phyloP scores from a whole-genome alignment of 2,329 filamentous ascomycete genomes.

The Botrytis tulipae region DNA sequence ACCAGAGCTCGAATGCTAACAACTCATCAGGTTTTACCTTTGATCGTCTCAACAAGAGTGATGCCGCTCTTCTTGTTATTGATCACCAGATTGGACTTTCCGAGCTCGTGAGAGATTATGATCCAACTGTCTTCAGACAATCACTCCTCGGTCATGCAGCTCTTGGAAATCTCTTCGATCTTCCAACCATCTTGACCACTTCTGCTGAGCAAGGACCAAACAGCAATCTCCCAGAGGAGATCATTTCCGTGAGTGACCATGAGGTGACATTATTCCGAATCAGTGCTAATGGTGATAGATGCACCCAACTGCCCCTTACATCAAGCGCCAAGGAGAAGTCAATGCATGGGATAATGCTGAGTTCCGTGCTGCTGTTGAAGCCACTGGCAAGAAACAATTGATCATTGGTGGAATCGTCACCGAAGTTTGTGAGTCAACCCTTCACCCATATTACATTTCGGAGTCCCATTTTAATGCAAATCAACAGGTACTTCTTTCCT shows the following conservation, averaged over 20 bases:
- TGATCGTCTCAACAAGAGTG: conserved; percentile 40
- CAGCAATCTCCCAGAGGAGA: conserved; percentile 67
- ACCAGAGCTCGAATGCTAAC: not conserved
- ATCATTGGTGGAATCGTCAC: conserved; percentile 72
- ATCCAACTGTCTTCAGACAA: conserved; percentile 62
- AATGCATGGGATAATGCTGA: conserved; percentile 74
- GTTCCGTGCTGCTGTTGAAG: conserved; percentile 63
- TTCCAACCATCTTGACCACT: conserved; percentile 69
- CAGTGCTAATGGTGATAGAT: conserved; percentile 35
- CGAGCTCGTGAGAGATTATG: conserved; percentile 62
- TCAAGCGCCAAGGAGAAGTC: conserved; percentile 69
- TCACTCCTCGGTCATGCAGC: conserved; percentile 67
- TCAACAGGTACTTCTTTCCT: conserved; percentile 63
- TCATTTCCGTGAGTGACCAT: conserved; percentile 45
- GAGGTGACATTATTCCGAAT: not conserved
- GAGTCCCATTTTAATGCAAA: not conserved
- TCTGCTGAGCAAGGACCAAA: conserved; percentile 68
- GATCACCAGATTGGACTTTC: conserved; percentile 61
- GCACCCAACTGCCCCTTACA: conserved; percentile 65
- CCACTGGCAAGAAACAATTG: conserved; percentile 65
- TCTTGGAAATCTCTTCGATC: conserved; percentile 62
- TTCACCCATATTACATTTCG: too few species aligned
- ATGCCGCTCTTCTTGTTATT: conserved; percentile 54
- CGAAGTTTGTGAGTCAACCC: conserved; percentile 59
- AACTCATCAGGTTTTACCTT: conserved; percentile 31